Evolutionary conservation across 257 asterid species (phyloP).

Genomic region (Gentiana straminea): DNA sequence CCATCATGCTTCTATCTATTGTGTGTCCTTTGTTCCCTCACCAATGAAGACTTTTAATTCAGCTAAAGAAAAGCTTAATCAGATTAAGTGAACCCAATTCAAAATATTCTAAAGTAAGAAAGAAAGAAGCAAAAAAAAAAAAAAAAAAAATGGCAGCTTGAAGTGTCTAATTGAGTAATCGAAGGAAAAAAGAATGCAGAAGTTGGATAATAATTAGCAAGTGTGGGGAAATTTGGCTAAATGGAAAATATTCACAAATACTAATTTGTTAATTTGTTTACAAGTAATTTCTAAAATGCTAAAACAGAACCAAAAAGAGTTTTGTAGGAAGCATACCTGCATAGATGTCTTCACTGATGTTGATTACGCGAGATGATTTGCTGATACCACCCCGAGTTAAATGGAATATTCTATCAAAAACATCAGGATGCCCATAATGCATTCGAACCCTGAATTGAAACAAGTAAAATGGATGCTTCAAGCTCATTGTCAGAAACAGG

Average conservation of each 20-base stretch:
- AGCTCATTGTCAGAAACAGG: not conserved
- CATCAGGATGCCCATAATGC: conserved; percentile 99
- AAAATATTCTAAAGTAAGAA: too few species aligned
- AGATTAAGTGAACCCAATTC: too few species aligned
- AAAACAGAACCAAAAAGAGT: not conserved
- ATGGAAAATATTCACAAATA: not conserved
- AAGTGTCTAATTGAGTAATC: too few species aligned
- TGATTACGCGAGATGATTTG: conserved; percentile 93
- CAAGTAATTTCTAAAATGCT: not conserved
- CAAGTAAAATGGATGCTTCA: conserved; percentile 6
- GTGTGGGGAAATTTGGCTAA: too few species aligned
- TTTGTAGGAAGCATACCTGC: conserved; percentile 37
- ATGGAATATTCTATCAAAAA: conserved; percentile 93
- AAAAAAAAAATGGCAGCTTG: too few species aligned
- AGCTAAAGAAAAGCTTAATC: too few species aligned
- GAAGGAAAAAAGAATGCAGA: too few species aligned
- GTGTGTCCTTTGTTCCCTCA: too few species aligned
- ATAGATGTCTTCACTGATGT: conserved; percentile 92
- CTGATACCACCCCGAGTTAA: conserved; percentile 98
- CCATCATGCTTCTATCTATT: too few species aligned
- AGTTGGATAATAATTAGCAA: too few species aligned
- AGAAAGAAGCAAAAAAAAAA: too few species aligned
- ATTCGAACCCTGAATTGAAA: conserved; percentile 63
- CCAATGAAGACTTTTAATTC: too few species aligned
- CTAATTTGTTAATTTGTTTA: not conserved